Evolutionary conservation across 2,329 filamentous ascomycete species (phyloP).

Genomic region (Calonectria pseudoreteaudii): DNA sequence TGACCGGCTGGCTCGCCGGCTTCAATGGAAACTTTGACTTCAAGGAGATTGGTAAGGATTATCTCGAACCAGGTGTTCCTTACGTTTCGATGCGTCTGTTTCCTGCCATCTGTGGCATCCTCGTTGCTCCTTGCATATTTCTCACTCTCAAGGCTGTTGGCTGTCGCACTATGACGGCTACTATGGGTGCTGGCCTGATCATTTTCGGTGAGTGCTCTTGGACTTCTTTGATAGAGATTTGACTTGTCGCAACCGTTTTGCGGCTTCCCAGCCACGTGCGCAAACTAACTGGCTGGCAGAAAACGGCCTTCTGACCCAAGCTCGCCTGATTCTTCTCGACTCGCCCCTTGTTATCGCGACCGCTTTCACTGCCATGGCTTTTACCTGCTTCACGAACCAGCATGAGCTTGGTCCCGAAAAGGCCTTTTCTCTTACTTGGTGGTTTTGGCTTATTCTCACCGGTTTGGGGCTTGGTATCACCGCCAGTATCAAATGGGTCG

Average conservation of each 20-base stretch:
- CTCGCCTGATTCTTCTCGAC: slow-evolving; percentile 94
- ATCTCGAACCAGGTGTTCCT: slow-evolving; percentile 91
- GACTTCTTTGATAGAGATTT: not conserved
- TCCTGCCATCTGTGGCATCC: slow-evolving; percentile 88
- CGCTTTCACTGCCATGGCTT: slow-evolving; percentile 89
- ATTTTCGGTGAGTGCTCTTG: slow-evolving; percentile 79
- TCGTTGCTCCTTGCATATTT: slow-evolving; percentile 93
- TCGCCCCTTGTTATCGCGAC: slow-evolving; percentile 95
- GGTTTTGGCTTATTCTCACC: slow-evolving; percentile 94
- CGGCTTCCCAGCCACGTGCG: not conserved
- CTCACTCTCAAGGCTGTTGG: slow-evolving; percentile 91
- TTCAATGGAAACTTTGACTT: slow-evolving; percentile 98
- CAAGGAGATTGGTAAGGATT: slow-evolving; percentile 99
- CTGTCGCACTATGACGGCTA: slow-evolving; percentile 87
- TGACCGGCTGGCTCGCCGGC: slow-evolving; percentile 93
- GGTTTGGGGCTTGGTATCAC: slow-evolving; percentile 91
- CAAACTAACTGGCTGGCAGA: slow-evolving; percentile 66
- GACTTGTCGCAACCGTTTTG: not conserved
- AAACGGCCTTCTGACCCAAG: slow-evolving; percentile 95
- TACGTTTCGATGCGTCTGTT: slow-evolving; percentile 98
- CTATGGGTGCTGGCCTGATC: slow-evolving; percentile 85
- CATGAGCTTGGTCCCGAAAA: slow-evolving; percentile 91
- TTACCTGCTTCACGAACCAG: slow-evolving; percentile 94
- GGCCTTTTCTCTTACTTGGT: slow-evolving; percentile 92
- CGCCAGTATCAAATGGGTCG: slow-evolving; percentile 98